A percentile compares a stretch with the other conserved stretches of the same genome.
Conservation (phyloP, 192 early-diverging fungal species). For the Backusella circina region DNA sequence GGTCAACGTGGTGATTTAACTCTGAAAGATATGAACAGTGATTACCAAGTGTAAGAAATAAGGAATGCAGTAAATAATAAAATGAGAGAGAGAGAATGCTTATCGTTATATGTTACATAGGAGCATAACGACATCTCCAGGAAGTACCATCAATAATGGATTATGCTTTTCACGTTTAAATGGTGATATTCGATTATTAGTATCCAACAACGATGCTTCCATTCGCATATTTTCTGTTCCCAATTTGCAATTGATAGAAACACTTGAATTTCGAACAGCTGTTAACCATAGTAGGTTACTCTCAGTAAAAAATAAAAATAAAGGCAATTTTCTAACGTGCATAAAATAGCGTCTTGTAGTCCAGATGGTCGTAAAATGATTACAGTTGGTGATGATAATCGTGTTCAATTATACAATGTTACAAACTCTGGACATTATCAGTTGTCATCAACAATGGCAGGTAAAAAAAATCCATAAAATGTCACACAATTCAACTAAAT, state of each 20-base stretch:
- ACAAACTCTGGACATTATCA: conserved; percentile 65
- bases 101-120: conserved; percentile 16
- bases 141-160: conserved; percentile 87
- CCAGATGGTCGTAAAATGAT: conserved; percentile 91
- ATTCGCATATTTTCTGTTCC: conserved; percentile 90
- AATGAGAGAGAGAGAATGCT: not conserved
- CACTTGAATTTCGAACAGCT: conserved; percentile 81
- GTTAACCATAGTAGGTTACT: conserved; percentile 70
- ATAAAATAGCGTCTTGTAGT: conserved; percentile 67
- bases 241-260: conserved; percentile 67
- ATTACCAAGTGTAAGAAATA: conserved; percentile 46
- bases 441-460: conserved; percentile 66
- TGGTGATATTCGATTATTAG: conserved; percentile 67
- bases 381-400: conserved; percentile 86
- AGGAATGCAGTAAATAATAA: not conserved
- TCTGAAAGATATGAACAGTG: conserved; percentile 60
- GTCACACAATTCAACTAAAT: not conserved
- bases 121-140: conserved; percentile 53
- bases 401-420: conserved; percentile 84
- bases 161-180: conserved; percentile 62
- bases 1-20: conserved; percentile 86
- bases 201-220: conserved; percentile 94
- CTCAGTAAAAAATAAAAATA: not conserved
- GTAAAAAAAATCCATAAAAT: conserved; percentile 29
- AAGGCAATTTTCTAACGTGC: not conserved